These are phyloP conservation scores for Arctostaphylos glauca DNA, from an alignment of 148 eudicot genomes.

Conservation along the genomic window DNA sequence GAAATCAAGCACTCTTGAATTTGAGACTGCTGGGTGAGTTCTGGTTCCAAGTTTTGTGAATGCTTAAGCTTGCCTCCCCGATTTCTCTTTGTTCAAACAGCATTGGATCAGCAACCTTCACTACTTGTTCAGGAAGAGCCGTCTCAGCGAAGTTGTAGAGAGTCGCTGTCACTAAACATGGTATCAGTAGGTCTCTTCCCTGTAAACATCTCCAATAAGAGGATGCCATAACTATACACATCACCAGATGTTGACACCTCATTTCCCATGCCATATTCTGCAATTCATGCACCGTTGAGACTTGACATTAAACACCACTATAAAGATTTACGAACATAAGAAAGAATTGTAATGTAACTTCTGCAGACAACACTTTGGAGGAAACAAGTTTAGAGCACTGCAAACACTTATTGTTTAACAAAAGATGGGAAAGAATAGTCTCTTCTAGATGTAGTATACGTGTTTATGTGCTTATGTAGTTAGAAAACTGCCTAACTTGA, in stretches of 20 bases:
- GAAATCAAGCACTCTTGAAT: conserved; percentile 1
- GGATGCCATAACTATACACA: neutral
- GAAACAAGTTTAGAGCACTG: too few relatives aligned
- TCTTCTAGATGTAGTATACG: too few relatives aligned
- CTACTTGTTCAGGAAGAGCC: neutral
- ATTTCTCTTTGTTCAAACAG: neutral
- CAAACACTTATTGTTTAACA: too few relatives aligned
- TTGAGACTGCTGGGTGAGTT: neutral
- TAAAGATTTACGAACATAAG: too few relatives aligned
- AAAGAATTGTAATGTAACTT: too few relatives aligned
- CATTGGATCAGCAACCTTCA: neutral
- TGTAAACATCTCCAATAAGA: neutral
- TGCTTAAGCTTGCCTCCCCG: neutral
- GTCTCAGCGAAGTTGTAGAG: neutral
- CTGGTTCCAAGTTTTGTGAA: neutral
- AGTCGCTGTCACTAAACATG: neutral
- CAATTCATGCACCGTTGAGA: neutral
- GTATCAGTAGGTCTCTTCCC: neutral
- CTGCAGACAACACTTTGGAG: too few relatives aligned
- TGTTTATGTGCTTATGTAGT: too few relatives aligned
- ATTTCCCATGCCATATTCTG: neutral
- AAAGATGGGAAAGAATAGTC: too few relatives aligned
- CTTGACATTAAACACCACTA: too few relatives aligned
- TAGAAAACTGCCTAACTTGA: too few relatives aligned
- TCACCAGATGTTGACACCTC: neutral